Base-by-base conservation (phyloP, 148 eudicot species). In the Diospyros lotus region DNA sequence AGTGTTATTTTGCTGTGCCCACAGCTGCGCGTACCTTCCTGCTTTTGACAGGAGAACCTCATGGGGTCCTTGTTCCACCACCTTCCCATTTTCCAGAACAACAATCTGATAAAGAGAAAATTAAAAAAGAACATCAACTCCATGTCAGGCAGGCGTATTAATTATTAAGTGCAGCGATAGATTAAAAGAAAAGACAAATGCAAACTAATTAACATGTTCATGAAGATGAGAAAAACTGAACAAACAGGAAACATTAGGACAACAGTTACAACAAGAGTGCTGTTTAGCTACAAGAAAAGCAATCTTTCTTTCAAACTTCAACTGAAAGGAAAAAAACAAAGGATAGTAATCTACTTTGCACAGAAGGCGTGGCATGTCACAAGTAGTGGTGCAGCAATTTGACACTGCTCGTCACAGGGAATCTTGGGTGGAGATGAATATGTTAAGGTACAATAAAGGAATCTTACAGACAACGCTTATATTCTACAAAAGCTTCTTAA, bases 11-110 rank as follows among this genome's bases (percentile, higher is more conserved):
- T 94, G 98, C 56, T 92, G 98, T 80, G 86, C 68, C 98, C 98
- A 94, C n/a, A 94, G 91, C 80, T 92, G 98, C 6, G 98, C 87
- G 66, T 94, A 94, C 87, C 98, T 86, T 51, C 96, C 98, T 1
- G 88, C 80, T 64, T 82, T 89, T 13, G 88, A 79, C 71, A 94
- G 77, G 58, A 94, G 92, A 74, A 76, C 81, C 4, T 94, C 97
- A 77, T 92, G 98, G 6, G 93, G 89, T 39, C 98, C 98, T 72
- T 94, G 98, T 88, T 94, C 98, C 45, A 94, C 97, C 12, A 94
- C 98, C 75, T 80, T 84, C 67, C 98, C 97, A 40, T 89, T 89
- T 86, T 94, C 98, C 72, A 94, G 85, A 64, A 94, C 97, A 48
- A 94, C 82, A 70, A 94, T 94, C 98, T 94, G 87, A 75, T 5